phyloP scores from a whole-genome alignment of 352 stramenopile genomes.

The Elongisporangium senticosum region DNA sequence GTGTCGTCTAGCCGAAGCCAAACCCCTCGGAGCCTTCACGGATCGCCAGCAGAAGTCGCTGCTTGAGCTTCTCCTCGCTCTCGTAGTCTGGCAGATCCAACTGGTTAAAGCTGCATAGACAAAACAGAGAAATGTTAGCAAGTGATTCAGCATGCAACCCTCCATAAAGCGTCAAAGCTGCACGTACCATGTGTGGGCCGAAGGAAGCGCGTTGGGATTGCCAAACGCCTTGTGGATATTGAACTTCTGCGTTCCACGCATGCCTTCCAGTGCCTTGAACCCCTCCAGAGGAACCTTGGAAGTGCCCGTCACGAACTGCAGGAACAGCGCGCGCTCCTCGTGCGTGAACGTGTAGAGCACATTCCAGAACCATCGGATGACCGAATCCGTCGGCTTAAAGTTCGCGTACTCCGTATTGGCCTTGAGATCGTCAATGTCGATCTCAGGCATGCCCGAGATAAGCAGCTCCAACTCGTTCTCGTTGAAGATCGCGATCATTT shows the following conservation, averaged over 20 bases:
- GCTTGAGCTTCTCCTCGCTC: constrained; percentile 95
- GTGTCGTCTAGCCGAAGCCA: constrained; percentile 91
- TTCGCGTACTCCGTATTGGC: constrained; percentile 92
- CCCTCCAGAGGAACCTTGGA: constrained; percentile 95
- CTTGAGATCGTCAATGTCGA: constrained; percentile 94
- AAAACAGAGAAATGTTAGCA: constrained; percentile 12
- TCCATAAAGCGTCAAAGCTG: background rate
- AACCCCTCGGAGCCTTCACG: constrained; percentile 97
- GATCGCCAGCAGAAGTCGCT: constrained; percentile 97
- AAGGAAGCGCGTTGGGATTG: constrained; percentile 78
- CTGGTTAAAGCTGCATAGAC: constrained; percentile 93
- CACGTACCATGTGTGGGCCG: constrained; percentile 95
- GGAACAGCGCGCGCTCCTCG: constrained; percentile 88
- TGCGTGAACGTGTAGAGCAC: constrained; percentile 88
- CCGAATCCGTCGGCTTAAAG: constrained; percentile 84
- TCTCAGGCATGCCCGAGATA: constrained; percentile 90
- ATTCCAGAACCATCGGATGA: constrained; percentile 95
- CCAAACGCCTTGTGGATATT: constrained; percentile 98
- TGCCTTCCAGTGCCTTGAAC: constrained; percentile 98
- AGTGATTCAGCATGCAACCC: constrained; percentile 1
- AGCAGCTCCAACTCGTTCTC: constrained; percentile 92
- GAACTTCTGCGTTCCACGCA: constrained; percentile 98
- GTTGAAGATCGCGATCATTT: constrained; percentile 93
- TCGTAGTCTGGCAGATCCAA: constrained; percentile 98
- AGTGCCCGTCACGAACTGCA: constrained; percentile 93